Base-by-base conservation (phyloP, 2,329 filamentous ascomycete species). In the Sphaceloma murrayae region DNA sequence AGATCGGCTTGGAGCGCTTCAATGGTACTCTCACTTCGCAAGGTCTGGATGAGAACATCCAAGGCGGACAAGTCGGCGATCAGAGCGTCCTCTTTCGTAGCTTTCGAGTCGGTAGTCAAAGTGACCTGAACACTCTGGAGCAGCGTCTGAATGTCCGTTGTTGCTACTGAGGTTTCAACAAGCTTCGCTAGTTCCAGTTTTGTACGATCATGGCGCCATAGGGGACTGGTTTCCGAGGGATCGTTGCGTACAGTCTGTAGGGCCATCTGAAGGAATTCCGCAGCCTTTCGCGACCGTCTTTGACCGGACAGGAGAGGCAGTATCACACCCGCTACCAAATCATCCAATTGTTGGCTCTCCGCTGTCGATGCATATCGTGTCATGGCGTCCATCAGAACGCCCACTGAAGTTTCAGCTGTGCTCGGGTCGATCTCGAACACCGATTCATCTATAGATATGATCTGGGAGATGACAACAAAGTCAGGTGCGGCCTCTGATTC, bases 361-460 rank as follows among this genome's bases (percentile, higher is more conserved):
- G 45, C 24, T 13, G 32, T 9, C 19, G 24, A 16, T 9, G 9
- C 30, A 16, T 19, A 3, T 13, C 19, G 26, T 6, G 18, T 33
- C 5, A 24, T 33, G 30, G 18, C n/a, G 7, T 46, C 22, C 40
- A 52, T 49, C 8, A 52, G 18, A 31, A 45, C 29, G 16, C 47
- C 17, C 8, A 47, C 18, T 11, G 50, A 18, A 39, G 34, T 40
- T 6, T 46, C 27, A 13, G 22, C 44, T 21, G 43, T 43, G 17
- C 18, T 21, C 31, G 21, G 34, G 17, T 10, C n/a, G 30, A 10
- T 51, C 6, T 68, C 56, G 48, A 73, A 70, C 4, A 68, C 61
- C 48, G 66, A 66, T 2, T 66, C 52, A 49, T 73, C 68, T 40
- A 70, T 63, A 16, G 59, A 53, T 13, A 72, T 55, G n/a, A 70